Evolutionary conservation across 2,329 filamentous ascomycete species (phyloP).

Genomic region (Gnomoniopsis smithogilvyi): DNA sequence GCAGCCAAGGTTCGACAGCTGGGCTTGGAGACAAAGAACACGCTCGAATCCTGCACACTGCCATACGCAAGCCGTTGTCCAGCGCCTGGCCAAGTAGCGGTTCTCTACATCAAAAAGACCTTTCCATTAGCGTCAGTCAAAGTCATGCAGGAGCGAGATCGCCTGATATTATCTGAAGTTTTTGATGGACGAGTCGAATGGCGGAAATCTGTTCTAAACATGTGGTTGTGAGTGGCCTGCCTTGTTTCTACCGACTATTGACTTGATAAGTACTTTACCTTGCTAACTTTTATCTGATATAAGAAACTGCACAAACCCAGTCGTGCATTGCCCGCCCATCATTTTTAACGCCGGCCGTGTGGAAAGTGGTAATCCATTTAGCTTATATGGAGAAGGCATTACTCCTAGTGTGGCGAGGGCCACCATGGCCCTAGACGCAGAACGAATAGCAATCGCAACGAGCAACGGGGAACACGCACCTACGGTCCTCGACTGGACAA

Average conservation of each 20-base stretch:
- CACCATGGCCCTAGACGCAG: slow-evolving; percentile 5
- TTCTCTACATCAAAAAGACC: slow-evolving; percentile 6
- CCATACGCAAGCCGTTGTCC: slow-evolving; percentile 3
- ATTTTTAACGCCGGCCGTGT: slow-evolving; percentile 4
- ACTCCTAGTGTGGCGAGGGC: slow-evolving; percentile 3
- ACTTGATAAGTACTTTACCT: too few relatives aligned
- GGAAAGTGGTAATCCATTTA: slow-evolving; percentile 1
- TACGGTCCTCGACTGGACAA: slow-evolving; percentile 7
- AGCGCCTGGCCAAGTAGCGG: background rate
- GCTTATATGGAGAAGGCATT: slow-evolving; percentile 5
- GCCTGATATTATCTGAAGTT: background rate
- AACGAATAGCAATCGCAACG: slow-evolving; percentile 1
- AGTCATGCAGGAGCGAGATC: background rate
- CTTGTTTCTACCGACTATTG: too few relatives aligned
- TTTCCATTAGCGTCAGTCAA: slow-evolving; percentile 4
- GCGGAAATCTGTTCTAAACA: slow-evolving; percentile 2
- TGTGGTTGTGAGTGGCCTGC: background rate
- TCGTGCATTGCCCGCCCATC: slow-evolving; percentile 7
- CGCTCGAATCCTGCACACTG: slow-evolving; percentile 4
- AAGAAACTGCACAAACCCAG: slow-evolving; percentile 6
- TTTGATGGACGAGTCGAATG: slow-evolving; percentile 5
- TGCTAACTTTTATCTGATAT: too few relatives aligned
- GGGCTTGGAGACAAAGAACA: background rate
- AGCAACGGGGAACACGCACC: slow-evolving; percentile 1
- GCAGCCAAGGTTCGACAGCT: slow-evolving; percentile 1